Conservation (phyloP, 495 filamentous ascomycete genomes). For the Elasticomyces elasticus region DNA sequence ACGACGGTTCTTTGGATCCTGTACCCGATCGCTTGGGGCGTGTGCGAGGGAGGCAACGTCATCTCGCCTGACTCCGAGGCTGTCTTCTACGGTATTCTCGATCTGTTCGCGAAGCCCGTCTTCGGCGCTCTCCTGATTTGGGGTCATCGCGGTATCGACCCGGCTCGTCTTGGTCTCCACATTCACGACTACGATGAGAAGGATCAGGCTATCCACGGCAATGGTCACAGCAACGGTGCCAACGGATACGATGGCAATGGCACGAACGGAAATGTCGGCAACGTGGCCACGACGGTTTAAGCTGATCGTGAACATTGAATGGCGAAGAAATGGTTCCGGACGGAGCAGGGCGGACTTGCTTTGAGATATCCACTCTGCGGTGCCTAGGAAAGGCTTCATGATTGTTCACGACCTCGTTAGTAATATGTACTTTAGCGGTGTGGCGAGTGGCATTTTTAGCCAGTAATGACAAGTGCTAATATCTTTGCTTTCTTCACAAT, state of each 20-base stretch:
- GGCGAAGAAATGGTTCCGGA: too few species aligned
- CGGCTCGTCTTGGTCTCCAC: slow-evolving; percentile 38
- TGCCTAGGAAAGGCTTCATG: too few species aligned
- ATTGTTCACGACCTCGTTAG: too few species aligned
- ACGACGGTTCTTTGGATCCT: slow-evolving; percentile 50
- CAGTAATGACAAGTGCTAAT: too few species aligned
- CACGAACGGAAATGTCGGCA: too few species aligned
- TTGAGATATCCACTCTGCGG: too few species aligned
- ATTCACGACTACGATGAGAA: slow-evolving; percentile 36
- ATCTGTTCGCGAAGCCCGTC: slow-evolving; percentile 50
- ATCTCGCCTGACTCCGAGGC: slow-evolving; percentile 53
- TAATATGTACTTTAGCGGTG: too few species aligned
- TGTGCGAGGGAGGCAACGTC: slow-evolving; percentile 57
- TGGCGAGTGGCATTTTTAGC: too few species aligned
- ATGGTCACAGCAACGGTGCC: neutral
- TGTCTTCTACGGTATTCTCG: slow-evolving; percentile 62
- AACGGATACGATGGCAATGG: slow-evolving; percentile 4
- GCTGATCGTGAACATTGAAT: too few species aligned
- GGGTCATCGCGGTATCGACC: slow-evolving; percentile 48
- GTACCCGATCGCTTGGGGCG: slow-evolving; percentile 62
- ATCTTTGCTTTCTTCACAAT: too few species aligned
- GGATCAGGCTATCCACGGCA: neutral
- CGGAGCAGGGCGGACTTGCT: too few species aligned
- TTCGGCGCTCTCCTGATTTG: slow-evolving; percentile 42
- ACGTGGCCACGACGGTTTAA: too few species aligned